Evolutionary conservation across 2,329 filamentous ascomycete species (phyloP).

Genomic region (Aspergillus calidoustus): DNA sequence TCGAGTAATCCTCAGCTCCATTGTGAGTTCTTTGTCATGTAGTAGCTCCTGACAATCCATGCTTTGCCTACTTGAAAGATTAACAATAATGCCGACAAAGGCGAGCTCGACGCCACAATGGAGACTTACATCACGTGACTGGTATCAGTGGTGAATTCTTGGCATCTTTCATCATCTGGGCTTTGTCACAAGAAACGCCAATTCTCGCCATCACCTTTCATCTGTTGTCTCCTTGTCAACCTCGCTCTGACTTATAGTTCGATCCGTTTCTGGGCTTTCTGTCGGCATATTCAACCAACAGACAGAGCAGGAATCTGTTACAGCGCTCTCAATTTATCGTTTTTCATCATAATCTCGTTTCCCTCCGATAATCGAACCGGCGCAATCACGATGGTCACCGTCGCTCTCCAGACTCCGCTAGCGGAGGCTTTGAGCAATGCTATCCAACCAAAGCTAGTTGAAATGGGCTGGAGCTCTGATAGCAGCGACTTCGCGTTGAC

Average conservation of each 20-base stretch:
- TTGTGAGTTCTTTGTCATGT: neutral
- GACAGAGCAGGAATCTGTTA: constrained; percentile 3
- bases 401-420: constrained; percentile 77
- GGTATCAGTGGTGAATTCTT: constrained; percentile 10
- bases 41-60: neutral
- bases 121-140: constrained; percentile 20
- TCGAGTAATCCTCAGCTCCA: neutral
- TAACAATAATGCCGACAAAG: neutral
- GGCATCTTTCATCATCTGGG: constrained; percentile 27
- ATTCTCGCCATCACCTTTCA: constrained; percentile 8
- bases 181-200: constrained; percentile 7
- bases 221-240: constrained; percentile 5
- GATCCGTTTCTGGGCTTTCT: neutral
- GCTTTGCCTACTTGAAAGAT: neutral
- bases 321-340: neutral
- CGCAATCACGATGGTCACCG: constrained; percentile 68
- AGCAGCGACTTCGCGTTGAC: constrained; percentile 82
- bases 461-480: constrained; percentile 88
- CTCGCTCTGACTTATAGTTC: neutral
- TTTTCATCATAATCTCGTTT: constrained; percentile 1
- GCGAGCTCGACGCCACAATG: neutral
- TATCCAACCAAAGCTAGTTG: constrained; percentile 88
- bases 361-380: constrained; percentile 14
- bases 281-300: neutral
- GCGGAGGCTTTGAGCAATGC: constrained; percentile 80